Percentiles rank a stretch among this genome's conserved stretches.
phyloP scores from a whole-genome alignment of 106 monocot genomes.

The Apostasia shenzhenica region DNA sequence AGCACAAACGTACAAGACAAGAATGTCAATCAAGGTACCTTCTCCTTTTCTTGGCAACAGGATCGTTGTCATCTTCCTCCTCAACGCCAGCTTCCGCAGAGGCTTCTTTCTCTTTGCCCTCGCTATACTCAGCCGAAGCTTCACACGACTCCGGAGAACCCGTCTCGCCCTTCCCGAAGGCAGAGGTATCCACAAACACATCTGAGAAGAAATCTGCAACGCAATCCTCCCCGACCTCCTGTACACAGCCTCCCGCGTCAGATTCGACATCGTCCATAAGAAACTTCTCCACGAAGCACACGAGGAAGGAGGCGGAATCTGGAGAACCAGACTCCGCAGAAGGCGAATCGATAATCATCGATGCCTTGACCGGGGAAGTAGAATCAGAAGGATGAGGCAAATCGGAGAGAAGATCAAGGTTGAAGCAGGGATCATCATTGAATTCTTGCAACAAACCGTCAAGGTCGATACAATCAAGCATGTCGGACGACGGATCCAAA shows the following conservation, averaged over 20 bases:
- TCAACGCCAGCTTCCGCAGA: neutral
- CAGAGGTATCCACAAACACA: slow-evolving; percentile 5
- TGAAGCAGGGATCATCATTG: neutral
- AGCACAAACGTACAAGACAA: neutral
- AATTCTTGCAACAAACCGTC: slow-evolving; percentile 7
- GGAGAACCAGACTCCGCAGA: neutral
- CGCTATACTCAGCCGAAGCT: neutral
- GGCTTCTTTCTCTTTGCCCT: neutral
- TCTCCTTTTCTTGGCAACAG: slow-evolving; percentile 16
- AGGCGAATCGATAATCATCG: neutral
- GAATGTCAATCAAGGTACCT: slow-evolving; percentile 11
- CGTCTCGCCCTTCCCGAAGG: slow-evolving; percentile 1
- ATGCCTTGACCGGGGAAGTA: neutral
- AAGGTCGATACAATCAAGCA: slow-evolving; percentile 7
- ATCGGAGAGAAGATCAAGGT: slow-evolving; percentile 4
- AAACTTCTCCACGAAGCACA: slow-evolving; percentile 11
- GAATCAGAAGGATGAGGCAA: neutral
- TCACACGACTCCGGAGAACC: slow-evolving; percentile 5
- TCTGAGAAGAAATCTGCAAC: slow-evolving; percentile 3
- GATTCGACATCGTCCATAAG: slow-evolving; percentile 11
- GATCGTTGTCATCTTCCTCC: slow-evolving; percentile 11
- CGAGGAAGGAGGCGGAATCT: neutral
- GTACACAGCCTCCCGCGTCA: neutral
- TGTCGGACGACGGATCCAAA: neutral
- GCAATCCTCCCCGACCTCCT: neutral